These are phyloP conservation scores for Actinomortierella ambigua DNA, from an alignment of 371 early-diverging fungal species.

Conservation along the genomic window DNA sequence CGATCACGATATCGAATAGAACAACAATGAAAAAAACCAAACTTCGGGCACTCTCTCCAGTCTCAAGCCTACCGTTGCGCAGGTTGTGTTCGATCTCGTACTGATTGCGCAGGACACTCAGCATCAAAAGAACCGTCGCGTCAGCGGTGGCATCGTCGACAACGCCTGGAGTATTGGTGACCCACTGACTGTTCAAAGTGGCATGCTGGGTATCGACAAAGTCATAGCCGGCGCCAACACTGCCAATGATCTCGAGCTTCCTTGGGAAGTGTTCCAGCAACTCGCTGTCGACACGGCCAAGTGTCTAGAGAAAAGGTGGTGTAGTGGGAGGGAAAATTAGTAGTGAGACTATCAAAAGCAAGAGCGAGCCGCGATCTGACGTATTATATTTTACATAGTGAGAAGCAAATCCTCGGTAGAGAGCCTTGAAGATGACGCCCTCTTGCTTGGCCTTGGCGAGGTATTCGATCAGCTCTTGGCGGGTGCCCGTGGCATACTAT, in stretches of 20 bases:
- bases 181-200: conserved; percentile 34
- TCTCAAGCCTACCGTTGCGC: conserved; percentile 41
- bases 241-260: conserved; percentile 25
- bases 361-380: no score
- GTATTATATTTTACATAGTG: conserved; percentile 34
- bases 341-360: no score
- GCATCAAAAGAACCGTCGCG: conserved; percentile 54
- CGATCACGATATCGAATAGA: no score
- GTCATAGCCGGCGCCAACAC: conserved; percentile 45
- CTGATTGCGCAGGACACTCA: conserved; percentile 54
- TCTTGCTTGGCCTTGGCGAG: conserved; percentile 26
- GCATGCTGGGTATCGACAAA: conserved; percentile 39
- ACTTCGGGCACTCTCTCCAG: conserved; percentile 41
- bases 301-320: conserved; percentile 11
- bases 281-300: conserved; percentile 27
- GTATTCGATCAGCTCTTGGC: conserved; percentile 22
- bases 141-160: conserved; percentile 58
- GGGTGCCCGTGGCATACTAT: conserved; percentile 36
- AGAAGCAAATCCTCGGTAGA: conserved; percentile 39
- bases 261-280: conserved; percentile 14
- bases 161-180: conserved; percentile 45
- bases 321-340: neutral
- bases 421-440: conserved; percentile 29
- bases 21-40: conserved; percentile 29
- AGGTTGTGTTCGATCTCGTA: conserved; percentile 51